phyloP scores from a whole-genome alignment of 768 basidiomycete species.

The Rhodotorula sphaerocarpa region DNA sequence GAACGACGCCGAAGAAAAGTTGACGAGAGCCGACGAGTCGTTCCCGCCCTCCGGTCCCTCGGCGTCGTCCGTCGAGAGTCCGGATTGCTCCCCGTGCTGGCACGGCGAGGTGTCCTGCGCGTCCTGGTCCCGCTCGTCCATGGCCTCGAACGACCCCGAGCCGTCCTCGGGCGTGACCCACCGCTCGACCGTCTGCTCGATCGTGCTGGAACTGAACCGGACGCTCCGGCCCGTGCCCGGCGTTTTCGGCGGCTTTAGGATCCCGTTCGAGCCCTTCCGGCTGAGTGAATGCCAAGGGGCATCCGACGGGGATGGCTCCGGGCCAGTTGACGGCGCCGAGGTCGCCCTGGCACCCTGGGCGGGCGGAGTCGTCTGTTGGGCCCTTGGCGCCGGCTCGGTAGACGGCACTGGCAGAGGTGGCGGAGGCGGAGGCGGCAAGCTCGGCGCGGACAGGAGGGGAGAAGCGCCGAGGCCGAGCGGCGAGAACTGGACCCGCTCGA shows the following conservation, averaged over 20 bases:
- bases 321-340: no score
- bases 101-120: background rate
- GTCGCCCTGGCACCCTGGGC: no score
- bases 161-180: background rate
- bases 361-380: no score
- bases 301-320: no score
- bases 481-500: slow-evolving; percentile 27
- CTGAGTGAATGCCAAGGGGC: background rate
- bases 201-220: slow-evolving; percentile 7
- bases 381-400: no score
- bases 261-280: slow-evolving; percentile 5
- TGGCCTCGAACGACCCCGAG: background rate
- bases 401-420: slow-evolving; percentile 5
- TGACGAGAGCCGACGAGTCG: slow-evolving; percentile 5
- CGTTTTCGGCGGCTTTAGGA: slow-evolving; percentile 26
- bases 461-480: slow-evolving; percentile 32
- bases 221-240: slow-evolving; percentile 33
- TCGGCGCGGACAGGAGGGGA: slow-evolving; percentile 21
- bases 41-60: background rate
- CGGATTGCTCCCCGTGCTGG: background rate
- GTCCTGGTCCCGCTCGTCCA: background rate
- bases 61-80: no score
- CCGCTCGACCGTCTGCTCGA: background rate
- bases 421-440: slow-evolving; percentile 10
- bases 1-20: slow-evolving; percentile 10